These are phyloP conservation scores for Phaseolus lunatus DNA, from an alignment of 306 rosid genomes.

Conservation along the genomic window DNA sequence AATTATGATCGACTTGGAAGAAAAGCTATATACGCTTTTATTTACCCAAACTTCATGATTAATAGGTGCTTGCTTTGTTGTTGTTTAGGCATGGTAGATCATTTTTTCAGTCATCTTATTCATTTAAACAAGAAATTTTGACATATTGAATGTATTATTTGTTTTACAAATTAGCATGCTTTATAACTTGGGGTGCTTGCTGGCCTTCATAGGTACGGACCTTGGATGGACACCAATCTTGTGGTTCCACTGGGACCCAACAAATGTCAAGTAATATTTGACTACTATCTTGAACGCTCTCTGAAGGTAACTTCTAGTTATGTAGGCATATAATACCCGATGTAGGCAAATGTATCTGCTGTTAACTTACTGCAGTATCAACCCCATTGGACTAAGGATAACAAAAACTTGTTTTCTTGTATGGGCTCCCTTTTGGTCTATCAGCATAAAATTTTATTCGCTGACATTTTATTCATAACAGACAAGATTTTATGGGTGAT, in stretches of 20 bases:
- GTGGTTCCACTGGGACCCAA: conserved; percentile 86
- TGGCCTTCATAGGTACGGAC: conserved; percentile 76
- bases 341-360: conserved; percentile 8
- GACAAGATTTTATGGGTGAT: neutral
- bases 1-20: conserved; percentile 80
- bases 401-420: neutral
- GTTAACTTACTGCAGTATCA: neutral
- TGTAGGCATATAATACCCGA: too few species aligned
- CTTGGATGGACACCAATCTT: conserved; percentile 98
- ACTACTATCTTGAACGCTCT: conserved; percentile 81
- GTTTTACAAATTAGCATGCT: conserved; percentile 33
- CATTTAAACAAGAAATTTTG: neutral
- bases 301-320: conserved; percentile 64
- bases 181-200: conserved; percentile 30
- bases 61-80: conserved; percentile 67
- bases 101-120: conserved; percentile 1
- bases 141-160: neutral
- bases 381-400: neutral
- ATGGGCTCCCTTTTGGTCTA: neutral
- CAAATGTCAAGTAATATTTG: conserved; percentile 80
- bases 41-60: conserved; percentile 95
- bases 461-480: neutral
- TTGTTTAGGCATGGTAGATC: conserved; percentile 20
- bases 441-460: neutral
- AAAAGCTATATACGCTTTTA: conserved; percentile 73